These are phyloP conservation scores for Globisporangium nagaii DNA, from an alignment of 352 stramenopile genomes.

Conservation along the genomic window DNA sequence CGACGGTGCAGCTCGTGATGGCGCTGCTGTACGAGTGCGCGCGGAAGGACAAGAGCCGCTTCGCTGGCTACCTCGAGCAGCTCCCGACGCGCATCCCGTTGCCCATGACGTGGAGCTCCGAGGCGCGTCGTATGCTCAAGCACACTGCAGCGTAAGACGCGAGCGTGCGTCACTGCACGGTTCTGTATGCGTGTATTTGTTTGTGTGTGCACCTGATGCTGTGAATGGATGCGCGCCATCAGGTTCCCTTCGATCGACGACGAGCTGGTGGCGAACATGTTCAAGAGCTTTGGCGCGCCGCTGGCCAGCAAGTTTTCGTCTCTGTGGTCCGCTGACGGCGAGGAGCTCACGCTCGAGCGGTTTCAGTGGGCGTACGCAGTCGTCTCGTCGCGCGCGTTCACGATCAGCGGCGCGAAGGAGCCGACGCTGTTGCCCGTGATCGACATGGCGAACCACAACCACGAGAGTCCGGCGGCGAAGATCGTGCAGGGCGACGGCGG, in stretches of 20 bases:
- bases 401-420: conserved; percentile 23
- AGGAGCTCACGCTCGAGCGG: conserved; percentile 26
- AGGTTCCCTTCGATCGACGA: conserved; percentile 49
- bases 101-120: conserved; percentile 37
- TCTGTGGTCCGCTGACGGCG: conserved; percentile 33
- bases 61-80: conserved; percentile 56
- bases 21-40: conserved; percentile 41
- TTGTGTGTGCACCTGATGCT: background rate
- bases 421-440: conserved; percentile 68
- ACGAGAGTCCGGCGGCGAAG: conserved; percentile 27
- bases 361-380: conserved; percentile 69
- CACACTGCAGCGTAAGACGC: conserved; percentile 37
- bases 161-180: too few species aligned
- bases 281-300: conserved; percentile 25
- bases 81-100: conserved; percentile 41
- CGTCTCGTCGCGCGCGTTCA: conserved; percentile 64
- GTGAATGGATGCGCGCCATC: background rate
- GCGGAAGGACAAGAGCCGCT: conserved; percentile 26
- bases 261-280: conserved; percentile 50
- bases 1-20: conserved; percentile 38
- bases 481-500: conserved; percentile 41
- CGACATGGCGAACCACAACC: conserved; percentile 73
- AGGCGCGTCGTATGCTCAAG: conserved; percentile 27
- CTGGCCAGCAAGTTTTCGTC: conserved; percentile 29
- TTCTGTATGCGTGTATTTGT: background rate